Evolutionary conservation across 2,329 filamentous ascomycete species (phyloP), one percentile per base, ranked within the genome.

Genomic region (Herpotrichia juniperi): DNA sequence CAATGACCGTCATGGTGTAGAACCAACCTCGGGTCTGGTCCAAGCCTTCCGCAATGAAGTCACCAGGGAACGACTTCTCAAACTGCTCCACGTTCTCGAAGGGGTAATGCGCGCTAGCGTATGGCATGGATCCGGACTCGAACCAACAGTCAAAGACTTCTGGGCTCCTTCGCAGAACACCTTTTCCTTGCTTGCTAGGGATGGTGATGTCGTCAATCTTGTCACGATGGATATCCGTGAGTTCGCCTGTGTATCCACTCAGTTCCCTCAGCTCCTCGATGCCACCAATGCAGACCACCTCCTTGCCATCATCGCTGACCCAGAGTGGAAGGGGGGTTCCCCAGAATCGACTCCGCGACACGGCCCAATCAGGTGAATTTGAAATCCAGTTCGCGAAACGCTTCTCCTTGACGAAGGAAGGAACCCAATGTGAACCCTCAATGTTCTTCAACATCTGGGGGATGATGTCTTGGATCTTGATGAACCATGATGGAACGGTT

Each of bases 81-180:
- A 96, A 93, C 53, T 87, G 83, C 9, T 93, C 90, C 62, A 87
- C 84, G 67, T 94, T 94, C 75, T 93, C 89, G 68, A 97, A 97
- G 6, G 93, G 93, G 69, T 96, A 97, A 73, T 97, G 93, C 57
- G 89, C 86, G 60, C 88, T 92, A 35, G 91, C 90, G 69, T 96
- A 97, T 2, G 93, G 93, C 93, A 97, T 97, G 69, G 89, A 93
- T 54, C 93, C 93, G 37, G 92, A 96, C 75, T 97, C 93, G 58
- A 96, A 96, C 92, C 93, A 97, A 71, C 93, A 97, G 76, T 97
- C 93, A 64, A 97, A 96, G 4, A 97, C 91, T 71, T 96, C 92
- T 46, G 91, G 87, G 9, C 94, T 83, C 61, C 93, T 87, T 64
- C 83, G 87, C 56, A 97, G 78, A n/a, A 83, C 81, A 17, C 92